Evolutionary conservation across 805 yeast species (phyloP).

Genomic region (Candida caryicola): DNA sequence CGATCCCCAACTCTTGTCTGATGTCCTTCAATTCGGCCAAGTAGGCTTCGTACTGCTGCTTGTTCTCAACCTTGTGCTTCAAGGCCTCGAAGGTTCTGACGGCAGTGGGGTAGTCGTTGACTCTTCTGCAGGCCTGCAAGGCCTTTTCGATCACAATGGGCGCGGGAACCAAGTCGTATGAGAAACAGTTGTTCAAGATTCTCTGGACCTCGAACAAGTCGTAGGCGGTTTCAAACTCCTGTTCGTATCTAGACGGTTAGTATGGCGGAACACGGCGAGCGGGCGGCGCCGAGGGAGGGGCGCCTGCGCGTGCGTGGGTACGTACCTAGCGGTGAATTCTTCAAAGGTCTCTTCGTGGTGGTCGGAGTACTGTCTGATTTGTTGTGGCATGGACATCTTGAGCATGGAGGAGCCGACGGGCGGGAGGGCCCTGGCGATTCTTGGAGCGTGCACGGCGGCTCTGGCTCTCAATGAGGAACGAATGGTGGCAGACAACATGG

Average conservation of each 20-base stretch:
- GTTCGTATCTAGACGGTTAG: conserved; percentile 67
- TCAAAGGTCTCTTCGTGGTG: conserved; percentile 92
- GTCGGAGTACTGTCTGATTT: conserved; percentile 69
- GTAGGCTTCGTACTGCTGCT: conserved; percentile 92
- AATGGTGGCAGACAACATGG: conserved; percentile 38
- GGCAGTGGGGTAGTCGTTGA: conserved; percentile 97
- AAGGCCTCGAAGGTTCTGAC: conserved; percentile 97
- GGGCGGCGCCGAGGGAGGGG: too few relatives aligned
- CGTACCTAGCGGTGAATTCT: conserved; percentile 82
- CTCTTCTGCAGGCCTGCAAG: conserved; percentile 96
- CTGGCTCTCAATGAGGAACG: conserved; percentile 44
- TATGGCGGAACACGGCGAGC: too few relatives aligned
- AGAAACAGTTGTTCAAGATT: conserved; percentile 95
- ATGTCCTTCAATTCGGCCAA: conserved; percentile 89
- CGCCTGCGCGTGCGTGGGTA: too few relatives aligned
- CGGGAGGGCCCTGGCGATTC: conserved; percentile 27
- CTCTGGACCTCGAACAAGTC: conserved; percentile 60
- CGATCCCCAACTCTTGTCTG: conserved; percentile 90
- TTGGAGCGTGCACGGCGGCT: conserved; percentile 27
- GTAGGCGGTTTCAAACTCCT: conserved; percentile 89
- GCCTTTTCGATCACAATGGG: conserved; percentile 96
- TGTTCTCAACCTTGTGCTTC: conserved; percentile 92
- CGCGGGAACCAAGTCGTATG: conserved; percentile 97
- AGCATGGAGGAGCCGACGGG: conserved; percentile 17
- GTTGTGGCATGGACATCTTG: conserved; percentile 22